A percentile compares a stretch with the other conserved stretches of the same genome.
Conservation (phyloP, 2,329 filamentous ascomycete species). For the Colletotrichum tropicicola region DNA sequence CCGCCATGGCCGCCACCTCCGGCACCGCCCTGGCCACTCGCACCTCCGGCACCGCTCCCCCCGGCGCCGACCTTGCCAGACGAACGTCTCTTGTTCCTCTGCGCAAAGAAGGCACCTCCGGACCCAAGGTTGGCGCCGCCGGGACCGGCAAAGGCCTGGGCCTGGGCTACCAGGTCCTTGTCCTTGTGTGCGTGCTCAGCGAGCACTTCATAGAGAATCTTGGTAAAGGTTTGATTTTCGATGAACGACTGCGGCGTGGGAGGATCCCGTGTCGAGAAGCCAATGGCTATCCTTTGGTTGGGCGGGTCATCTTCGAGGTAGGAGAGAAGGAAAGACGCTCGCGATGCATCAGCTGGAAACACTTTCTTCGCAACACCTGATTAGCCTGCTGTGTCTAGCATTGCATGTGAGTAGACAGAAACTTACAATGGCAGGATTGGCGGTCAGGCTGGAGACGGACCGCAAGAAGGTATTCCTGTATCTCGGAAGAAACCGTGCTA, state of each 20-base stretch:
- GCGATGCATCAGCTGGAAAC: slow-evolving; percentile 56
- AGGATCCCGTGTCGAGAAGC: slow-evolving; percentile 65
- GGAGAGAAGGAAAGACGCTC: slow-evolving; percentile 62
- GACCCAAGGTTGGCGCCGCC: slow-evolving; percentile 63
- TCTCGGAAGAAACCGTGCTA: slow-evolving; percentile 35
- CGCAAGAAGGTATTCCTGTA: slow-evolving; percentile 35
- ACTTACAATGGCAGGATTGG: slow-evolving; percentile 65
- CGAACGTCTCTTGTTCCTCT: slow-evolving; percentile 45
- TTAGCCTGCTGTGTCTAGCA: slow-evolving; percentile 24
- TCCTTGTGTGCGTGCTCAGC: slow-evolving; percentile 64
- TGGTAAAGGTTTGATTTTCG: slow-evolving; percentile 67
- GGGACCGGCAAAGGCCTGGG: slow-evolving; percentile 66
- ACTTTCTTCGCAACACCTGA: slow-evolving; percentile 57
- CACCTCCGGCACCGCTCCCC: slow-evolving; percentile 61
- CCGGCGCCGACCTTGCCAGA: slow-evolving; percentile 46
- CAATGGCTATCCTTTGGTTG: slow-evolving; percentile 62
- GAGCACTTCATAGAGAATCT: slow-evolving; percentile 67
- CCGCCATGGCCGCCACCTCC: slow-evolving; percentile 69
- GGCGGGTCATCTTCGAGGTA: slow-evolving; percentile 68
- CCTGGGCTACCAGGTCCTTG: slow-evolving; percentile 63
- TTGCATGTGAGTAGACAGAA: background rate
- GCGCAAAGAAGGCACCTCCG: slow-evolving; percentile 59
- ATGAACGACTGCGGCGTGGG: slow-evolving; percentile 68
- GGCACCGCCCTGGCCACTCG: slow-evolving; percentile 68
- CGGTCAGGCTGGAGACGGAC: slow-evolving; percentile 55